Conservation (phyloP, 371 early-diverging fungal genomes). For the Mortierella sp. region DNA sequence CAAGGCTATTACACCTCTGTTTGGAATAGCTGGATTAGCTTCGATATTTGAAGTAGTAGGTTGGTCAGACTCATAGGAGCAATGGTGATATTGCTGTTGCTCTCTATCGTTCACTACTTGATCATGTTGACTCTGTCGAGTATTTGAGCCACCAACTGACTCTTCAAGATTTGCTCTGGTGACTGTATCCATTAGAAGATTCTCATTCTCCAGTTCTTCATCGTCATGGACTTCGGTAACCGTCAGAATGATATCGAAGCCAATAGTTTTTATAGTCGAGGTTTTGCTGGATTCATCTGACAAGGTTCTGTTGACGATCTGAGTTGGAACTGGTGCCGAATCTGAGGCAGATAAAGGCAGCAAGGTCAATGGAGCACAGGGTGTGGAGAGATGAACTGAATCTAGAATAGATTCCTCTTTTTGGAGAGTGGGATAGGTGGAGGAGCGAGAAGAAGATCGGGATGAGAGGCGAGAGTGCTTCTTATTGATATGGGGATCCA, state of each 20-base stretch:
- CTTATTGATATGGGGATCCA: not conserved
- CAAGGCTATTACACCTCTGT: not conserved
- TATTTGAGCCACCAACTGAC: not conserved
- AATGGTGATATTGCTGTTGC: not conserved
- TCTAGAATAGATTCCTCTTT: not conserved
- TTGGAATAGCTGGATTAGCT: not conserved
- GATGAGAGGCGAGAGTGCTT: not conserved
- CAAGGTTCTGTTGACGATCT: not conserved
- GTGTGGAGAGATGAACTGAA: not conserved
- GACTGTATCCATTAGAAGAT: not conserved
- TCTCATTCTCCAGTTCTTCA: not conserved
- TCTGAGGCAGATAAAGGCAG: not conserved
- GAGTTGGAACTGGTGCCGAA: not conserved
- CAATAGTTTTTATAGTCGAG: not conserved
- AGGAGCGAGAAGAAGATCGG: slow-evolving; percentile 11
- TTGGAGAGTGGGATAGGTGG: not conserved
- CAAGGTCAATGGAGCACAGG: slow-evolving; percentile 8
- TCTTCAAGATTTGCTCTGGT: not conserved
- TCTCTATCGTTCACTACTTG: not conserved
- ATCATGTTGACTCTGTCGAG: not conserved
- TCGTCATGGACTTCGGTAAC: not conserved
- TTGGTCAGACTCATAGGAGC: no score
- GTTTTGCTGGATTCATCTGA: not conserved
- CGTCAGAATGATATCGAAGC: slow-evolving; percentile 7
- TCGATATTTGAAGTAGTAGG: not conserved